Percentiles rank a stretch among this genome's conserved stretches.
phyloP scores from a whole-genome alignment of 208 protist genomes.

The Wallacemonas sp. region DNA sequence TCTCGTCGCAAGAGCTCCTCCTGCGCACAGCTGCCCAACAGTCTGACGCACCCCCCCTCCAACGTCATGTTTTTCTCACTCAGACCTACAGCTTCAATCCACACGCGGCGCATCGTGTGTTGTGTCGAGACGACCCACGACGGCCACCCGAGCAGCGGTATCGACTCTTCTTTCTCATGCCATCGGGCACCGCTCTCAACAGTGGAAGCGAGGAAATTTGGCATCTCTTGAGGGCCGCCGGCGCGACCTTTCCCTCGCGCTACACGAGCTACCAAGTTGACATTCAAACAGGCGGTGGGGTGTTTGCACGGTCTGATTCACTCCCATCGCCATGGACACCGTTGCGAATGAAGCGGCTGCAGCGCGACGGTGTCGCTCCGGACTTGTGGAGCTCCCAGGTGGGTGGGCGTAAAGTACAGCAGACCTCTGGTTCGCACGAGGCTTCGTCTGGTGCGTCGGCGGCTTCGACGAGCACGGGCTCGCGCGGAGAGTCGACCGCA shows the following conservation, averaged over 20 bases:
- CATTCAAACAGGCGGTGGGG: background rate
- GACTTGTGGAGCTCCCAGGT: conserved; percentile 11
- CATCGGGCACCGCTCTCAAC: background rate
- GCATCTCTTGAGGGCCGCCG: background rate
- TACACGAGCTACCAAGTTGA: conserved; percentile 17
- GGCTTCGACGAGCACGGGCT: no score
- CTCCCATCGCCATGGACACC: background rate
- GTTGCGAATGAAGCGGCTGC: conserved; percentile 12
- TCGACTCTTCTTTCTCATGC: background rate
- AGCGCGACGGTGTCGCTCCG: background rate
- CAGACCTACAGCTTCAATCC: conserved; percentile 33
- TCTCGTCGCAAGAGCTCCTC: conserved; percentile 26
- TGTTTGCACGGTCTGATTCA: no score
- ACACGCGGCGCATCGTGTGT: background rate
- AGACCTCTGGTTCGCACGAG: no score
- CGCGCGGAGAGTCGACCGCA: no score
- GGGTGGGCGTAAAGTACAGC: background rate
- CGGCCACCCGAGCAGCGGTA: background rate
- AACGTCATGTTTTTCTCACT: conserved; percentile 24
- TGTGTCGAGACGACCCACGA: background rate
- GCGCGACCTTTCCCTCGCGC: conserved; percentile 15
- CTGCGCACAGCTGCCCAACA: conserved; percentile 9
- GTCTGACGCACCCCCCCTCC: background rate
- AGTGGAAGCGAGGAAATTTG: background rate
- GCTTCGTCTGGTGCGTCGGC: no score